These are phyloP conservation scores for Stromatinia cepivora DNA, from an alignment of 2,329 filamentous ascomycete species.

Conservation along the genomic window DNA sequence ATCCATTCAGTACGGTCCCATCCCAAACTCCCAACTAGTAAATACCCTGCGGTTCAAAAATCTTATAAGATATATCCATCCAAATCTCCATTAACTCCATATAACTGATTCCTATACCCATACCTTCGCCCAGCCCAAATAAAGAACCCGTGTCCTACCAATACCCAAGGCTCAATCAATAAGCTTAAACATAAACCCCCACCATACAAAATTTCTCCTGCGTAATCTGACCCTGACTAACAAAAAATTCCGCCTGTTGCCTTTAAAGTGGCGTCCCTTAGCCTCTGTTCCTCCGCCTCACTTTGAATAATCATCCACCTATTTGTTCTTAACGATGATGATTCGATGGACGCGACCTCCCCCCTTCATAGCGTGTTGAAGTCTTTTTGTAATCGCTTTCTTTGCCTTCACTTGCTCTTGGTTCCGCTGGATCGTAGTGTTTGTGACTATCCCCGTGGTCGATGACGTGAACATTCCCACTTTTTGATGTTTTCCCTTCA, in stretches of 20 bases:
- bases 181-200: background rate
- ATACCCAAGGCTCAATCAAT: background rate
- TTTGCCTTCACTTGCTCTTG: slow-evolving; percentile 15
- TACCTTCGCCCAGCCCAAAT: background rate
- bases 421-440: slow-evolving; percentile 16
- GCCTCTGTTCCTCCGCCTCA: background rate
- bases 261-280: background rate
- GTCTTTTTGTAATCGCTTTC: background rate
- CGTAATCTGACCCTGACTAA: background rate
- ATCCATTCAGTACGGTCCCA: background rate
- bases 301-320: background rate
- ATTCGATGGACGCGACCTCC: background rate
- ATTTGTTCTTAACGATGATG: background rate
- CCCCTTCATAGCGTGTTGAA: background rate
- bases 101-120: background rate
- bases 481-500: slow-evolving; percentile 2
- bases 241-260: background rate
- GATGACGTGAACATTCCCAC: slow-evolving; percentile 2
- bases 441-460: background rate
- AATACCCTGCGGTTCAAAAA: background rate
- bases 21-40: background rate
- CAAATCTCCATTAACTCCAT: background rate
- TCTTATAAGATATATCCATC: background rate
- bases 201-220: background rate
- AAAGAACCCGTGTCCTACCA: background rate